These are phyloP conservation scores for Pholiota molesta DNA, from an alignment of 768 basidiomycete genomes.

Conservation along the genomic window DNA sequence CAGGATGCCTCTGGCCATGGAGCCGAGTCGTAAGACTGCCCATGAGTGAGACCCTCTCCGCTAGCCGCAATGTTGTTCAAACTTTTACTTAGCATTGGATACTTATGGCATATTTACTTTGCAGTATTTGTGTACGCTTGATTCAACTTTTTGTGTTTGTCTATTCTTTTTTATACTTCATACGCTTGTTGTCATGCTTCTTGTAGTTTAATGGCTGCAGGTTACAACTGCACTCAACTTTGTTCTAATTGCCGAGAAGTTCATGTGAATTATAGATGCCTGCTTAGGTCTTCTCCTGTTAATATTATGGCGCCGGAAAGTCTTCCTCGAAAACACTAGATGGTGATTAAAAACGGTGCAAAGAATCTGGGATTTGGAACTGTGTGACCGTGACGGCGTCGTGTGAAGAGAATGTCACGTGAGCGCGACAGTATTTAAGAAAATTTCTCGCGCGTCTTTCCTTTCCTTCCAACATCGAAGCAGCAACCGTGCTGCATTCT, in stretches of 20 bases:
- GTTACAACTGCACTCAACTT: neutral
- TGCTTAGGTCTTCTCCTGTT: too few relatives aligned
- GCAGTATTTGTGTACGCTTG: neutral
- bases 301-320: too few relatives aligned
- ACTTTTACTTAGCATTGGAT: neutral
- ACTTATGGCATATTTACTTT: neutral
- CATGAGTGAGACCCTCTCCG: neutral
- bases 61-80: neutral
- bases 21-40: neutral
- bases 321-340: too few relatives aligned
- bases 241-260: neutral
- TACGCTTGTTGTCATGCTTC: neutral
- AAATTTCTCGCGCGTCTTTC: neutral
- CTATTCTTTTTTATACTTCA: neutral
- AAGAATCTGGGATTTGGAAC: too few relatives aligned
- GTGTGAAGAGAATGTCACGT: too few relatives aligned
- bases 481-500: slow-evolving; percentile 33
- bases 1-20: too few relatives aligned
- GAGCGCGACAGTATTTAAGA: neutral
- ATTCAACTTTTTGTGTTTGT: neutral
- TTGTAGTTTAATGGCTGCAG: neutral
- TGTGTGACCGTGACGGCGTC: too few relatives aligned
- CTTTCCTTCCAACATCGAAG: slow-evolving; percentile 27
- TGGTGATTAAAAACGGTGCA: too few relatives aligned
- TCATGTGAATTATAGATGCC: neutral